Evolutionary conservation across 139 green algal species (phyloP).

Genomic region (Chlorokybus atmophyticus): DNA sequence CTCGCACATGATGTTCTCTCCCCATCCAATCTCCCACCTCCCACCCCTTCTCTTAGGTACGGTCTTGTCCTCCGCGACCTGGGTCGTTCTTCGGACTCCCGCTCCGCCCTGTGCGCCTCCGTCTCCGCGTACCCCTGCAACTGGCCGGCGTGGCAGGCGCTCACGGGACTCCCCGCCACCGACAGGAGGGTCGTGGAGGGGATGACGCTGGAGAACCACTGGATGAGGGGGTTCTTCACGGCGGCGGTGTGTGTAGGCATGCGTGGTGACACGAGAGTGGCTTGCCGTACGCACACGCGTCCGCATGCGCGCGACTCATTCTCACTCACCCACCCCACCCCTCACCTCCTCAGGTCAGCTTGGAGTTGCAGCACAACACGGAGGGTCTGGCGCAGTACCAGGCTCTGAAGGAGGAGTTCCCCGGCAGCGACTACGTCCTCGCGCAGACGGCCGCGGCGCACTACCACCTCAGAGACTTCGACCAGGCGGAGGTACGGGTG

Average conservation of each 20-base stretch:
- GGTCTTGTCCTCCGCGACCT: slow-evolving; percentile 58
- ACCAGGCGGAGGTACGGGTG: slow-evolving; percentile 26
- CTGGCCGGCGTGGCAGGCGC: slow-evolving; percentile 80
- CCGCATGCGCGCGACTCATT: too few relatives aligned
- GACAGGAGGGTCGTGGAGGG: too few relatives aligned
- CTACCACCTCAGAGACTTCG: slow-evolving; percentile 60
- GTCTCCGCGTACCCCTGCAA: slow-evolving; percentile 68
- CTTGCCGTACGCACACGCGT: too few relatives aligned
- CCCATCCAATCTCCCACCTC: neutral
- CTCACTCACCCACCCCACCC: too few relatives aligned
- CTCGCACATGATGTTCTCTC: neutral
- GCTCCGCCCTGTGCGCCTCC: slow-evolving; percentile 30
- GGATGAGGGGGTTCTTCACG: slow-evolving; percentile 61
- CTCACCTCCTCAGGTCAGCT: too few relatives aligned
- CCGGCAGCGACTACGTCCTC: slow-evolving; percentile 48
- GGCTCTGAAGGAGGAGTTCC: slow-evolving; percentile 46
- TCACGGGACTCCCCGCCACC: slow-evolving; percentile 31
- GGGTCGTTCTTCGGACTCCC: slow-evolving; percentile 31
- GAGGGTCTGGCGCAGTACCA: slow-evolving; percentile 55
- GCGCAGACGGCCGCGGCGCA: slow-evolving; percentile 60
- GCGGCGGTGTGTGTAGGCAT: slow-evolving; percentile 50
- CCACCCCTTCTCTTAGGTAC: slow-evolving; percentile 45
- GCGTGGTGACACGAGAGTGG: too few relatives aligned
- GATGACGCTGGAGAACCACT: slow-evolving; percentile 15
- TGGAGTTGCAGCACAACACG: slow-evolving; percentile 61